Conservation (phyloP, 169 alveolate species). For the Plasmodium vivax region DNA sequence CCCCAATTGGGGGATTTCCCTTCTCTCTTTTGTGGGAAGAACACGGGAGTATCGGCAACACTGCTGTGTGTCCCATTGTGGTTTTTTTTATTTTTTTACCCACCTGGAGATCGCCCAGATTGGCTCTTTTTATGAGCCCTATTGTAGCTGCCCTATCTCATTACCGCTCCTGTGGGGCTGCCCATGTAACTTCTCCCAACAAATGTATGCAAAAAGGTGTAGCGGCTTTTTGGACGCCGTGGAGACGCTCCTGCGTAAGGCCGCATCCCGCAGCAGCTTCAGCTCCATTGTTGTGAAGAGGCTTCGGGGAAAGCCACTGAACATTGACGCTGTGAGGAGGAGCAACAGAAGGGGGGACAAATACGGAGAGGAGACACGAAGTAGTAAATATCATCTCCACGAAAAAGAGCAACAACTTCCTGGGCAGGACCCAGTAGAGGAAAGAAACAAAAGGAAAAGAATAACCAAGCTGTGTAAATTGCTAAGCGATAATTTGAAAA, state of each 20-base stretch:
- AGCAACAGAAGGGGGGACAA: not conserved
- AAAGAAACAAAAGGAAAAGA: not conserved
- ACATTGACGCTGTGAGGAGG: constrained; percentile 30
- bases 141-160: not conserved
- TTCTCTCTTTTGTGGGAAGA: no score
- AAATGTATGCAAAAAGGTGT: constrained; percentile 34
- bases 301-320: constrained; percentile 13
- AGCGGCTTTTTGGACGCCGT: constrained; percentile 4
- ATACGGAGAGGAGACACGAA: constrained; percentile 8
- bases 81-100: not conserved
- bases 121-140: not conserved
- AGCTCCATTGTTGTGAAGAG: not conserved
- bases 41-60: no score
- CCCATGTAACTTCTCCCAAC: not conserved
- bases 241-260: not conserved
- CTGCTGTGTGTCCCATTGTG: no score
- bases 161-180: not conserved
- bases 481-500: constrained; percentile 19
- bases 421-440: not conserved
- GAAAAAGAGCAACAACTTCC: not conserved
- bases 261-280: not conserved
- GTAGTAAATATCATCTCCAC: not conserved
- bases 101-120: not conserved
- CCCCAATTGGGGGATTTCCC: no score
- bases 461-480: constrained; percentile 44